Base-by-base conservation (phyloP, 768 basidiomycete species). In the Amyloporia xantha region DNA sequence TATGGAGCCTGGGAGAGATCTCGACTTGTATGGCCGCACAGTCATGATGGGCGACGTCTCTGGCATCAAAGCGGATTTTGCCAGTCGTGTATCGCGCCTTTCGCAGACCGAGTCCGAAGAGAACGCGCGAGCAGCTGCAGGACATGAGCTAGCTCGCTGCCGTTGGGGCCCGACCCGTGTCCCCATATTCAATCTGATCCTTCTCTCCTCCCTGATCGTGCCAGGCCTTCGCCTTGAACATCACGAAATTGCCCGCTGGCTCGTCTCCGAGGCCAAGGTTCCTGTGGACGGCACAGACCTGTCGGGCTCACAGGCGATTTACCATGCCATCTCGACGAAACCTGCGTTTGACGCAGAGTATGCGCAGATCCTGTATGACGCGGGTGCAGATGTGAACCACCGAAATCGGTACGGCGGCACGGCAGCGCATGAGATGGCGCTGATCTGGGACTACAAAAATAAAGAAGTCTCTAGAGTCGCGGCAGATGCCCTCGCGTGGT, bases 101-200 rank as follows among this genome's bases (percentile, higher is more conserved):
- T 2, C 26, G 2, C n/a, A 12, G 21, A 35, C 20, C 15, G 17
- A 21, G 15, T 6, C 40, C 41, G 50, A 49, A 33, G 53, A 47
- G 17, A 48, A 49, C 30, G 59, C 58, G 1, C 53, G 54, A 20
- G 28, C 21, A 2, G 49, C 48, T 1, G 67, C 66, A 1, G 54
- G 61, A 1, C 44, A 68, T n/a, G 61, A 70, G 28, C 55, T 70
- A 21, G 64, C 62, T 50, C 44, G 40, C 15, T 53, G 70, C 13
- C 61, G 62, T 20, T 75, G 70, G 70, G 71, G 72, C 21, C 71
- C 68, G 24, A 73, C 70, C 5, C 56, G 62, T 35, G 62, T 66
- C 9, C 67, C 68, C 3, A 60, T 75, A 12, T 75, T 60, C 55
- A 67, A 70, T 52, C 62, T 72, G 36, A 52, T 74, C 5, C 64